Evolutionary conservation across 1,139 yeast genomes (phyloP).

Genomic region (Candida pseudoviswanathii): DNA sequence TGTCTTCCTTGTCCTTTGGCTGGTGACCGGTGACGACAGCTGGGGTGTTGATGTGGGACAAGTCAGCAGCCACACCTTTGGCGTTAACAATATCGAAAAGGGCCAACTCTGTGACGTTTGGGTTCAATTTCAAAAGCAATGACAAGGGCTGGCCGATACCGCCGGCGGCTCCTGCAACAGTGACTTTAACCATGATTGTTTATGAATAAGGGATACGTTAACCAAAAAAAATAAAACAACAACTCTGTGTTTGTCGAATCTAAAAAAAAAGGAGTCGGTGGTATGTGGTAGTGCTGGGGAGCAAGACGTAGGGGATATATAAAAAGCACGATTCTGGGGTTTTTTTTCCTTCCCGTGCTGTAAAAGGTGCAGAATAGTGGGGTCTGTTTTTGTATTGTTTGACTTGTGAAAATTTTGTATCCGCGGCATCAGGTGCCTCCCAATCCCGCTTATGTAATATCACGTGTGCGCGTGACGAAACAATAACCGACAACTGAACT

Average conservation of each 20-base stretch:
- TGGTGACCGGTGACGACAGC: conserved; percentile 58
- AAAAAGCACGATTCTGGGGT: neutral
- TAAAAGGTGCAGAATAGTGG: neutral
- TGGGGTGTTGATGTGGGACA: conserved; percentile 69
- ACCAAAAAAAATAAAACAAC: neutral
- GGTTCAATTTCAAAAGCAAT: conserved; percentile 59
- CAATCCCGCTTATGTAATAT: neutral
- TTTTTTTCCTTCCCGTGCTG: neutral
- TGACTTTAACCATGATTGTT: conserved; percentile 57
- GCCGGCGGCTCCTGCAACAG: conserved; percentile 80
- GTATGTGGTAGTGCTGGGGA: too few species aligned
- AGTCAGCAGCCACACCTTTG: conserved; percentile 72
- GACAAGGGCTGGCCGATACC: conserved; percentile 82
- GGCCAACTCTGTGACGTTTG: conserved; percentile 55
- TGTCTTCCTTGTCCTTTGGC: conserved; percentile 52
- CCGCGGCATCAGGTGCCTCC: conserved; percentile 1
- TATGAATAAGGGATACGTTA: neutral
- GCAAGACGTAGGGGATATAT: neutral
- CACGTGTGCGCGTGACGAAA: neutral
- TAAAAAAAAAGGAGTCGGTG: neutral
- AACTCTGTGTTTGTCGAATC: neutral
- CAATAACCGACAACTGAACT: neutral
- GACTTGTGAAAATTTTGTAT: conserved; percentile 5
- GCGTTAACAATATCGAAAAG: conserved; percentile 70
- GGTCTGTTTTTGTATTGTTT: neutral